A percentile compares a stretch with the other conserved stretches of the same genome.
phyloP scores from a whole-genome alignment of 164 flowering plant genomes.

The Annona squamosa region DNA sequence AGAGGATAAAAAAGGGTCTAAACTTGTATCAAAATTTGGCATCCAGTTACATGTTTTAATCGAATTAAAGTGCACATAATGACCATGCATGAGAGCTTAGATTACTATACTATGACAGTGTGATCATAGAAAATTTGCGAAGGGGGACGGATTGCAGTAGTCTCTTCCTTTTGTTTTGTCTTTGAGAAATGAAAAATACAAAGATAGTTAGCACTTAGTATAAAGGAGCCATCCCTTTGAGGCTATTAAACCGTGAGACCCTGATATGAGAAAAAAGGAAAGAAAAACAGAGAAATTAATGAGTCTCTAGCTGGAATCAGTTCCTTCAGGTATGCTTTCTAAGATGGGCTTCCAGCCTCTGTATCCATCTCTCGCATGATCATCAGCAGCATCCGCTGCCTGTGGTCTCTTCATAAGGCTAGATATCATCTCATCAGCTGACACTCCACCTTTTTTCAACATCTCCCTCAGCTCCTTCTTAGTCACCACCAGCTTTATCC shows the following conservation, averaged over 20 bases:
- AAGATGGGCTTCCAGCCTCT: slow-evolving; percentile 12
- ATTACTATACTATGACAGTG: no score
- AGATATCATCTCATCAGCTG: slow-evolving; percentile 33
- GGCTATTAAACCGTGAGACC: no score
- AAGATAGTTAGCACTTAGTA: neutral
- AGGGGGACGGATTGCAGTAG: neutral
- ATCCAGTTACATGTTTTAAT: no score
- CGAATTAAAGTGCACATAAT: no score
- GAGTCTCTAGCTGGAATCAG: slow-evolving; percentile 1
- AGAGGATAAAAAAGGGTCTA: no score
- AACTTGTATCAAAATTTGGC: no score
- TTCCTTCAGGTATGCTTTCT: slow-evolving; percentile 16
- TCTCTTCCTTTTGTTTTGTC: neutral
- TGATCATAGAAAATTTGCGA: no score
- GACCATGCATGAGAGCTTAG: no score
- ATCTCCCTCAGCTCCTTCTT: slow-evolving; percentile 57
- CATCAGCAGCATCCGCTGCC: neutral
- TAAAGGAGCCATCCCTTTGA: no score
- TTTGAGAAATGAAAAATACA: neutral
- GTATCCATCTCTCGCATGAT: neutral
- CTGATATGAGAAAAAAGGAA: neutral
- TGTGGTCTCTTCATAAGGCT: slow-evolving; percentile 14
- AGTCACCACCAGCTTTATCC: slow-evolving; percentile 58
- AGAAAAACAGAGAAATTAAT: neutral
- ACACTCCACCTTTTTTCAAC: slow-evolving; percentile 37